Evolutionary conservation across 129 eudicot species (phyloP).

Genomic region (Flaveria robusta): DNA sequence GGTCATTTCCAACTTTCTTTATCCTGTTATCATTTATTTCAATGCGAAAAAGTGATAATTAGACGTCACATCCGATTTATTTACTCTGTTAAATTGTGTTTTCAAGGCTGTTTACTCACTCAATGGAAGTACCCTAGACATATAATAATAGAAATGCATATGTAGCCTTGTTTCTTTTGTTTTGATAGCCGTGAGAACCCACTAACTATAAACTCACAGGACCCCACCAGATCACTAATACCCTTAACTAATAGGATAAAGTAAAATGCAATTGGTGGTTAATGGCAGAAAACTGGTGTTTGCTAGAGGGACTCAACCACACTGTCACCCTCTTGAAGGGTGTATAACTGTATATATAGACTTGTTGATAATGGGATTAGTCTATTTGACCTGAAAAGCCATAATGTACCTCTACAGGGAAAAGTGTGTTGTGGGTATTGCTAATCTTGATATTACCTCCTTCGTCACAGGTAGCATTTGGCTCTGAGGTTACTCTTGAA

Average conservation of each 20-base stretch:
- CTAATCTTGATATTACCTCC: conserved; percentile 6
- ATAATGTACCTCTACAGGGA: neutral
- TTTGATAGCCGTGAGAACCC: neutral
- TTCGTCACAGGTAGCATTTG: conserved; percentile 18
- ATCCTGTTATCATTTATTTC: neutral
- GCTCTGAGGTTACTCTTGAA: conserved; percentile 9
- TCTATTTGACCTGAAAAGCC: neutral
- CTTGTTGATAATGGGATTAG: neutral
- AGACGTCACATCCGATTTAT: neutral
- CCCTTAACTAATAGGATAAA: too few species aligned
- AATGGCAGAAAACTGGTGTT: neutral
- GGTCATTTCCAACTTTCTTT: conserved; percentile 45
- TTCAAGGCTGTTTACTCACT: neutral
- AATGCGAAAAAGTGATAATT: neutral
- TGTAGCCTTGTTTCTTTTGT: neutral
- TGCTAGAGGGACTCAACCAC: too few species aligned
- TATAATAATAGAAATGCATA: neutral
- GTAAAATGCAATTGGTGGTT: neutral
- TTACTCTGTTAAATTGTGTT: too few species aligned
- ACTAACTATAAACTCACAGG: neutral
- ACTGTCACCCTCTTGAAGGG: too few species aligned
- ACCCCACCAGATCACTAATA: neutral
- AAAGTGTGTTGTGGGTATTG: neutral
- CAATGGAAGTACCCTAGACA: neutral
- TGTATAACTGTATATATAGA: too few species aligned